These are phyloP conservation scores for Nematodospora anomalae DNA, from an alignment of 1,139 yeast species.

Conservation along the genomic window DNA sequence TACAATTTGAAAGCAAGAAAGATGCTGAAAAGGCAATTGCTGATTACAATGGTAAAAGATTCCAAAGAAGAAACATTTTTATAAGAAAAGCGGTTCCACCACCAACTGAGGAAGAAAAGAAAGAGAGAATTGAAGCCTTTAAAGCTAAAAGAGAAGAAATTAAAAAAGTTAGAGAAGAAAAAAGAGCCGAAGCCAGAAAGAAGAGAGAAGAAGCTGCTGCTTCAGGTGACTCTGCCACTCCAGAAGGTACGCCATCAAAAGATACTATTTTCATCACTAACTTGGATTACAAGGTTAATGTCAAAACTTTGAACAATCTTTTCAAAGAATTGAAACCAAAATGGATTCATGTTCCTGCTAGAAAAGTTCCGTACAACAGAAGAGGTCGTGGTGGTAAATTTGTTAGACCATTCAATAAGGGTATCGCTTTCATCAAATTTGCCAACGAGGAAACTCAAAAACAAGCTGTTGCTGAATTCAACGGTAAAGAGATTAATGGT, in stretches of 20 bases:
- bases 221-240: slow-evolving; percentile 19
- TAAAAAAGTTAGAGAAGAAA: slow-evolving; percentile 23
- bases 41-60: slow-evolving; percentile 42
- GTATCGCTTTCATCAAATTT: slow-evolving; percentile 63
- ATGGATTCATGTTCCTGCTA: slow-evolving; percentile 59
- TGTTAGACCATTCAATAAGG: slow-evolving; percentile 50
- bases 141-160: slow-evolving; percentile 34
- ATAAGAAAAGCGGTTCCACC: slow-evolving; percentile 55
- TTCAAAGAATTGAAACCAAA: slow-evolving; percentile 50
- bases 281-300: slow-evolving; percentile 50
- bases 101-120: slow-evolving; percentile 49
- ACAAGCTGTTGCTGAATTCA: slow-evolving; percentile 50
- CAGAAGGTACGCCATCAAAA: slow-evolving; percentile 57
- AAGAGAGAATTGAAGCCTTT: slow-evolving; percentile 37
- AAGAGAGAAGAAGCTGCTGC: slow-evolving; percentile 17
- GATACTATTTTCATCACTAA: slow-evolving; percentile 61
- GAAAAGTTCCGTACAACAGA: slow-evolving; percentile 44
- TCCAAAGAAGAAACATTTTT: slow-evolving; percentile 48
- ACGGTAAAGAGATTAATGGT: slow-evolving; percentile 53
- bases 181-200: slow-evolving; percentile 18
- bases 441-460: slow-evolving; percentile 47
- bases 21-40: slow-evolving; percentile 52
- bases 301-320: slow-evolving; percentile 42
- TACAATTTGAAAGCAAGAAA: slow-evolving; percentile 47
- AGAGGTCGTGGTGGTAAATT: slow-evolving; percentile 28